Base-by-base conservation (phyloP, 306 rosid species). In the Prunus salicina region DNA sequence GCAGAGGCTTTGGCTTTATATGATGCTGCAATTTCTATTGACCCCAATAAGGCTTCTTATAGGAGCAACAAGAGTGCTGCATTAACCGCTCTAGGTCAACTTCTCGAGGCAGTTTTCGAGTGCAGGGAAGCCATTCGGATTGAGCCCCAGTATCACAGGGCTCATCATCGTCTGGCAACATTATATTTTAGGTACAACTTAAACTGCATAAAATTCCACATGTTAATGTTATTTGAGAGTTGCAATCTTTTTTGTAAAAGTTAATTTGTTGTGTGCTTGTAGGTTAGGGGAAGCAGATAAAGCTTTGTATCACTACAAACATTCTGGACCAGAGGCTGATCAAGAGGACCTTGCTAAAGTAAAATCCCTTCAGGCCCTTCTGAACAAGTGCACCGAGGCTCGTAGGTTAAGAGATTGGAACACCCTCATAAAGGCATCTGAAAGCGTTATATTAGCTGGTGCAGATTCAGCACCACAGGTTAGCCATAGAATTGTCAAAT, bases 61-160 rank as follows among this genome's bases (percentile, higher is more conserved):
- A 87, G 97, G 73, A 93, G 96, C 74, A 94, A 94, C 47, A 89
- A 84, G 80, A 92, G 97, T 82, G 98, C 95, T 2, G 98, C 96
- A 5, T 86, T 94, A 55, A 81, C 88, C 1, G 96, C 97, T 72
- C 96, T 93, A 15, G 97, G 98, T 51, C 78, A 85, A 83, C 65
- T 90, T 72, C 84, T 94, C 15, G 97, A 94, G 70, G 98, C 97
- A 3, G 90, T 90, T 58, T 91, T 94, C 61, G 97, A 94, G 82
- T 94, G 98, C 64, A 85, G 92, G 68, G 96, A 92, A 85, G 98
- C 98, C 34, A 89, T 94, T 71, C 80, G 82, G 43, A 94, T 94
- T 15, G 98, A 94, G 13, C 91, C 95, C 18, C 91, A 84, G 75
- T 92, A 94, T 75, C 93, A 90, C 1, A 81, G 96, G 85, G 98